Evolutionary conservation across 768 basidiomycete genomes (phyloP), one percentile per base, ranked within the genome.

Genomic region (Kwoniella sp.): DNA sequence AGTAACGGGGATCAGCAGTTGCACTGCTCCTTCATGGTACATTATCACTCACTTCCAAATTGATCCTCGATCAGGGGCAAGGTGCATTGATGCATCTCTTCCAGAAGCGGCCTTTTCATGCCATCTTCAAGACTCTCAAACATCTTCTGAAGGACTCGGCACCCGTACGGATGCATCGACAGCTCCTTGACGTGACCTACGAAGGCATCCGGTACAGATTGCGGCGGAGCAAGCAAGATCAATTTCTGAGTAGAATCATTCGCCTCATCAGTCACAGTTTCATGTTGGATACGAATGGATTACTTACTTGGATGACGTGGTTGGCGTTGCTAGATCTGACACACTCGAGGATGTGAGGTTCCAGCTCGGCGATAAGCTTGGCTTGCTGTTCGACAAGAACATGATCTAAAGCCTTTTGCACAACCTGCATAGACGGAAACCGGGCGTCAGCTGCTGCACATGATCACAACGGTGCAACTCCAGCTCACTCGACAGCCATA

Each of bases 321-420:
- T 98, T 98, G 60, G 91, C 92, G 71, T 97, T 93, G 21, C 88
- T 86, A 73, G 95, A 91, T 74, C 89, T 89, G 65, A 95, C 90
- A 71, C 91, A 93, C 71, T 86, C 86, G 55, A 97, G 81, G 29
- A 95, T 86, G 70, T 90, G 86, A 0, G 86, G 85, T 65, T 91
- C 88, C 47, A 97, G 83, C 80, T 92, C 91, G 60, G 83, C 84
- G 22, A 96, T 87, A 52, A 98, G 86, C 19, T 79, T 68, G 19
- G 83, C 83, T 79, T 94, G 91, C 69, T 94, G 90, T 55, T 90
- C 90, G 17, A 87, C 86, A 19, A 86, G 82, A 56, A 92, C 83
- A 73, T 84, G 86, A 73, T 97, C 93, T 22, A 98, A 83, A 27
- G 92, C 91, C 90, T 96, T 71, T 37, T 69, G 29, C 19, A 71